Base-by-base conservation (phyloP, 2,329 filamentous ascomycete genomes). In the Penicillium decumbens region DNA sequence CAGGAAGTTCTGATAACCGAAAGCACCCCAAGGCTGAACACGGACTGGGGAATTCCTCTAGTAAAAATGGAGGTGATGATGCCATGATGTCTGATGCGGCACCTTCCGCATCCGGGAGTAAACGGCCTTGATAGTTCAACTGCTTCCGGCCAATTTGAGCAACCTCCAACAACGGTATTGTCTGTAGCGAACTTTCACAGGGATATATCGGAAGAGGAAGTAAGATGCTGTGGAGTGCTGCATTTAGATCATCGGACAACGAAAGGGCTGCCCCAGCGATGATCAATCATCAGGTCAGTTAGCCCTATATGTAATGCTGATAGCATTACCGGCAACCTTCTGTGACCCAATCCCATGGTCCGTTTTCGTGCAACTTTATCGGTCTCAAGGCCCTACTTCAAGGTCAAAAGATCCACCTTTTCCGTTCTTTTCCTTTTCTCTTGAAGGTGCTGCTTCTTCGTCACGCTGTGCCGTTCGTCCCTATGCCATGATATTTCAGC, bases 331-430 rank as follows among this genome's bases (percentile, higher is more conserved):
- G 44, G 45, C 54, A 49, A 43, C 42, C 37, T 44, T 49, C 51
- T 59, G 57, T 67, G 64, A 66, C 57, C 59, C 51, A 56, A 57
- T 59, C 67, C 58, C 62, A 60, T 63, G 62, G 56, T 58, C 61
- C 62, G 59, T 57, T 64, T 63, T 54, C 60, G 55, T 59, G 51
- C 55, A 53, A 53, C 45, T 58, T 45, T 51, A 56, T 55, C 57
- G 40, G 49, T 27, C 40, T 37, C 47, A 49, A 43, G 47, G 52
- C 15, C 46, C 44, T 60, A 63, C 51, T 64, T 65, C 46, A 61
- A 60, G 57, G 58, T 63, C 64, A 66, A 66, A 49, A 61, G 62
- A 57, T 54, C 61, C 59, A 50, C 38, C 41, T 43, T 43, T 37
- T 47, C 43, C 48, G 33, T 55, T 41, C 18, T 41, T 49, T 51